A percentile compares a stretch with the other conserved stretches of the same genome.
Evolutionary conservation across 768 basidiomycete genomes (phyloP).

Genomic region (Macrolepiota dolichaula): DNA sequence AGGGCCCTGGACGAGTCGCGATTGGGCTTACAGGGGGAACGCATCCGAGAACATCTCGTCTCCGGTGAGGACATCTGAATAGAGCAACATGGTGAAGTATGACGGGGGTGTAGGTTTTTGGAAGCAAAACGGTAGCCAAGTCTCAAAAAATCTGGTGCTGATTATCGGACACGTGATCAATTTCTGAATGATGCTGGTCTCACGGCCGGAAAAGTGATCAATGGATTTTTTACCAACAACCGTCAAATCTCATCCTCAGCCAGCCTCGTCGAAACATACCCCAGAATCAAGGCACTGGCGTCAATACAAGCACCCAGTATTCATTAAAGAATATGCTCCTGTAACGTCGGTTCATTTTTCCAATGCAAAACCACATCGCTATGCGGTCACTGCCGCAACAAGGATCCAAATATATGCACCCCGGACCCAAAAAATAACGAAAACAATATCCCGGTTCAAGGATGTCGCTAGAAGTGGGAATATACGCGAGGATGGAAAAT

Average conservation of each 20-base stretch:
- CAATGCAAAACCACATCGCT: conserved; percentile 82
- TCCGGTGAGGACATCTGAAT: conserved; percentile 62
- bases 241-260: conserved; percentile 56
- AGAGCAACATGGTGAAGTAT: conserved; percentile 63
- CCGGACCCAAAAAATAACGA: conserved; percentile 92
- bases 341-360: conserved; percentile 95
- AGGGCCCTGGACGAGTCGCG: not conserved
- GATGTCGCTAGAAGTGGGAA: conserved; percentile 89
- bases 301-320: conserved; percentile 85
- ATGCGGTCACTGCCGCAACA: conserved; percentile 93
- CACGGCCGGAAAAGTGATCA: not conserved
- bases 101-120: conserved; percentile 14
- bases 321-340: conserved; percentile 96
- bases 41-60: conserved; percentile 97
- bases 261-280: conserved; percentile 54
- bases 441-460: conserved; percentile 96
- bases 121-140: conserved; percentile 14
- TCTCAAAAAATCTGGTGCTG: conserved; percentile 28
- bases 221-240: conserved; percentile 86
- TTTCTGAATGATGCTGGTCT: conserved; percentile 10
- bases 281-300: conserved; percentile 85
- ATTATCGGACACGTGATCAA: conserved; percentile 21
- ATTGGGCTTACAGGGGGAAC: conserved; percentile 67
- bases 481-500: conserved; percentile 90
- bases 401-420: conserved; percentile 95